phyloP scores from a whole-genome alignment of 2,329 filamentous ascomycete genomes.

The Westerdykella ornata region DNA sequence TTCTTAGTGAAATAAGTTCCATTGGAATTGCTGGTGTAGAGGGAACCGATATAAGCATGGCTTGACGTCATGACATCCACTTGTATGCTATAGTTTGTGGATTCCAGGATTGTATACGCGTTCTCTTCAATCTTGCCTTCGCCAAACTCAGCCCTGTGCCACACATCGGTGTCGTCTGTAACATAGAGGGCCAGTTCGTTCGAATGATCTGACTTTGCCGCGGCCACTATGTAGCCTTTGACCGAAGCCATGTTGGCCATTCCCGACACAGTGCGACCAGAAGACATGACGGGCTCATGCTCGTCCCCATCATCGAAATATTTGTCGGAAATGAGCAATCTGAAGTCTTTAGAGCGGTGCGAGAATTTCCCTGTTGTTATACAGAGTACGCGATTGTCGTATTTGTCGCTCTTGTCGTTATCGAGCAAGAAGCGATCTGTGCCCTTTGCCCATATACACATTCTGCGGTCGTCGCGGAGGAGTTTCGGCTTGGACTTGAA shows the following conservation, averaged over 20 bases:
- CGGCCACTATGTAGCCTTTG: constrained; percentile 80
- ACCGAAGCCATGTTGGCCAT: constrained; percentile 75
- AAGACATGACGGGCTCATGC: constrained; percentile 70
- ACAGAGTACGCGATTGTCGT: constrained; percentile 70
- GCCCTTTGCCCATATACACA: constrained; percentile 83
- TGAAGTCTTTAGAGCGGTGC: constrained; percentile 64
- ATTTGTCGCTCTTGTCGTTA: constrained; percentile 49
- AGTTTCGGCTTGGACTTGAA: constrained; percentile 63
- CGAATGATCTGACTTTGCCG: constrained; percentile 69
- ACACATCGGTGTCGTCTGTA: constrained; percentile 72
- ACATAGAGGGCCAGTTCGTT: constrained; percentile 90
- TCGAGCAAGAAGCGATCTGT: constrained; percentile 67
- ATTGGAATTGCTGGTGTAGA: constrained; percentile 96
- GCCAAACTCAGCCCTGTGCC: constrained; percentile 88
- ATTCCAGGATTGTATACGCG: constrained; percentile 89
- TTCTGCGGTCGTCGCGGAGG: constrained; percentile 61
- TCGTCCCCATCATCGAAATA: constrained; percentile 58
- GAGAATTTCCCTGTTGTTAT: constrained; percentile 69
- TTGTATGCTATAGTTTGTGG: constrained; percentile 96
- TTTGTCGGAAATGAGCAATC: constrained; percentile 72
- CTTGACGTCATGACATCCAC: constrained; percentile 76
- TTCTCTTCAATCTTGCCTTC: constrained; percentile 77
- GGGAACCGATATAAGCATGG: constrained; percentile 67
- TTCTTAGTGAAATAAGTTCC: constrained; percentile 94
- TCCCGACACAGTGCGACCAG: constrained; percentile 66